Base-by-base conservation (phyloP, 257 asterid genomes). In the Fraxinus pennsylvanica region DNA sequence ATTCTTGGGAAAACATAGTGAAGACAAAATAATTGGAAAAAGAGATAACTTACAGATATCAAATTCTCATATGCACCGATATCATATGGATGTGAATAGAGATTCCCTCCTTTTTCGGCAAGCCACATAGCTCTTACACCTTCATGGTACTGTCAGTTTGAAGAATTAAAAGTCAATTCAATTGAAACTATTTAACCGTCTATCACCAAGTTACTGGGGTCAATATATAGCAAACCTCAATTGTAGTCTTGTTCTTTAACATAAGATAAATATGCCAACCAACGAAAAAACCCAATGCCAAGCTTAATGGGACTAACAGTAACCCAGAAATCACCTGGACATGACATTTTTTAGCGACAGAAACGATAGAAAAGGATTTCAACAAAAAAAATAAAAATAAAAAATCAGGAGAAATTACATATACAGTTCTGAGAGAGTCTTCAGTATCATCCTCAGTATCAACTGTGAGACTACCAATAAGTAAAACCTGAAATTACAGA, bases 41-140 rank as follows among this genome's bases (percentile, higher is more conserved):
- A 77, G 59, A 68, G 54, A 21, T 61, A 78, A 36, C 97, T 85
- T 83, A 95, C 99, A 1, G 87, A 79, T 47, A 84, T 89, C 78
- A 91, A 52, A 81, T 95, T 95, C 76, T 89, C 96, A 70, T 80
- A 93, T n/a, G 81, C 81, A 72, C 99, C 97, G 14, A 92, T 74
- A 80, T 91, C 88, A 77, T 94, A 94, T 15, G 97, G 97, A 85
- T 94, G 94, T 1, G 97, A 90, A 85, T 91, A 87, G 47, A 93
- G 85, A 4, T 86, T 83, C 39, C 96, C 98, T 73, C 99, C 97
- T 82, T 91, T 92, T 79, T 92, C 94, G 8, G 93, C 95, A 25
- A 88, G 91, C 85, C 89, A 88, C 95, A 87, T 90, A 27, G 97
- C 96, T 82, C 98, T 84, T 47, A 92, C 98, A 50, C 98, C 98